Conservation (phyloP, 225 moss, liverwort and hornwort species). For the Rhytidiadelphus loreus region DNA sequence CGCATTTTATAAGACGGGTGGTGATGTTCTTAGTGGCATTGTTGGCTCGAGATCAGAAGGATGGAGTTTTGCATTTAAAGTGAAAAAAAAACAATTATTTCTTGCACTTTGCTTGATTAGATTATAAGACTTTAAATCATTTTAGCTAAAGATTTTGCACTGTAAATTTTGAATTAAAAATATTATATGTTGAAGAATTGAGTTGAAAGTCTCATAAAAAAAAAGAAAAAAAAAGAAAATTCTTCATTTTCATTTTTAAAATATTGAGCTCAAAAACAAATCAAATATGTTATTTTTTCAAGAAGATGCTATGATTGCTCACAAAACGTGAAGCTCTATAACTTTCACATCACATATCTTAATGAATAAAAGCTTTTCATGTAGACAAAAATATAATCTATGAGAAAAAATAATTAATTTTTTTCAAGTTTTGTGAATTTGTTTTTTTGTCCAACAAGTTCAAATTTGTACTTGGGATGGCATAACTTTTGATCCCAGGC, state of each 20-base stretch:
- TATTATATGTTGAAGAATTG: neutral
- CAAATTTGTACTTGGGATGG: no score
- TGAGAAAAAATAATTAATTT: no score
- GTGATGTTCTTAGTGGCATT: neutral
- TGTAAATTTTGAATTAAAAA: neutral
- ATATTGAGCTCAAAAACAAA: neutral
- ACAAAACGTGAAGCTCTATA: no score
- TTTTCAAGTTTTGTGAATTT: no score
- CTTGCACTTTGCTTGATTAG: fast-evolving
- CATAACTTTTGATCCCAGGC: no score
- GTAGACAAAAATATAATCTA: no score
- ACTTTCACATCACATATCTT: no score
- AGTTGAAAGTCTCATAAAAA: neutral
- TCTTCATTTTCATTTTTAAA: neutral
- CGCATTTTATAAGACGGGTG: no score
- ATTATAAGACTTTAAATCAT: neutral
- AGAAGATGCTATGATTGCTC: no score
- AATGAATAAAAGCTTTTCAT: no score
- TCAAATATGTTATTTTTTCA: no score
- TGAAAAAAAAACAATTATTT: neutral
- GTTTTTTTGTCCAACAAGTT: no score
- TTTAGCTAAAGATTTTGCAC: neutral
- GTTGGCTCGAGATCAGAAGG: fast-evolving
- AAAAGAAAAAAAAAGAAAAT: neutral
- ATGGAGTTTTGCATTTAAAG: neutral